phyloP scores from a whole-genome alignment of 2,329 filamentous ascomycete species.

The Aspergillus sp. region DNA sequence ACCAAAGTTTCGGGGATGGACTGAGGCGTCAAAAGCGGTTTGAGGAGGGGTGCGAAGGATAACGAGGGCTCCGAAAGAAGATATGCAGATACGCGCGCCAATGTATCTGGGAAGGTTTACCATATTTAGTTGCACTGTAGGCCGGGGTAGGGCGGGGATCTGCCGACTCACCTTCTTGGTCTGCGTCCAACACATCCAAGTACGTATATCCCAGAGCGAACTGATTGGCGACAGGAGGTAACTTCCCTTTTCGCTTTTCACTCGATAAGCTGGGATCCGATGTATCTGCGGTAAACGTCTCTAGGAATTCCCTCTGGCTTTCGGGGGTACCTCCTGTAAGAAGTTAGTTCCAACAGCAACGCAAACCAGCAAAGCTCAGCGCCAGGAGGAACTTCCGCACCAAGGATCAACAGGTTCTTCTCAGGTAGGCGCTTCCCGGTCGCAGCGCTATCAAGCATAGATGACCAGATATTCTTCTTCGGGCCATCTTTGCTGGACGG shows the following conservation, averaged over 20 bases:
- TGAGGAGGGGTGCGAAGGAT: slow-evolving; percentile 80
- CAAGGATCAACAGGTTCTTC: slow-evolving; percentile 87
- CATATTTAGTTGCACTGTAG: neutral
- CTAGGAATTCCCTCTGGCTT: slow-evolving; percentile 82
- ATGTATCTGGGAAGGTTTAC: slow-evolving; percentile 61
- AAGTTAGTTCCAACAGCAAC: slow-evolving; percentile 24
- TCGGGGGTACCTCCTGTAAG: slow-evolving; percentile 75
- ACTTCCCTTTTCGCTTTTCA: slow-evolving; percentile 58
- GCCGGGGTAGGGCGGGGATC: neutral
- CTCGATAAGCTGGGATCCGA: slow-evolving; percentile 46
- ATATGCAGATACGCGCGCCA: slow-evolving; percentile 87
- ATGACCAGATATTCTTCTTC: slow-evolving; percentile 92
- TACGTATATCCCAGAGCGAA: slow-evolving; percentile 95
- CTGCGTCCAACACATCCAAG: slow-evolving; percentile 89
- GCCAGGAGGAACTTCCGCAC: slow-evolving; percentile 52
- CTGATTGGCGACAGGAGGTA: slow-evolving; percentile 83
- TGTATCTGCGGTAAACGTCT: slow-evolving; percentile 55
- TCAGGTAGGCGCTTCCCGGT: slow-evolving; percentile 88
- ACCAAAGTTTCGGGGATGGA: slow-evolving; percentile 85
- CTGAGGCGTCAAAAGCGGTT: slow-evolving; percentile 80
- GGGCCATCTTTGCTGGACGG: slow-evolving; percentile 63
- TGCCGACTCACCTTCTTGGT: slow-evolving; percentile 74
- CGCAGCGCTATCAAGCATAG: slow-evolving; percentile 87
- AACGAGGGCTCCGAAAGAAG: slow-evolving; percentile 83
- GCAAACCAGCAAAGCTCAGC: slow-evolving; percentile 6